Conservation (phyloP, 805 yeast genomes). For the Wickerhamiella qilinensis region DNA sequence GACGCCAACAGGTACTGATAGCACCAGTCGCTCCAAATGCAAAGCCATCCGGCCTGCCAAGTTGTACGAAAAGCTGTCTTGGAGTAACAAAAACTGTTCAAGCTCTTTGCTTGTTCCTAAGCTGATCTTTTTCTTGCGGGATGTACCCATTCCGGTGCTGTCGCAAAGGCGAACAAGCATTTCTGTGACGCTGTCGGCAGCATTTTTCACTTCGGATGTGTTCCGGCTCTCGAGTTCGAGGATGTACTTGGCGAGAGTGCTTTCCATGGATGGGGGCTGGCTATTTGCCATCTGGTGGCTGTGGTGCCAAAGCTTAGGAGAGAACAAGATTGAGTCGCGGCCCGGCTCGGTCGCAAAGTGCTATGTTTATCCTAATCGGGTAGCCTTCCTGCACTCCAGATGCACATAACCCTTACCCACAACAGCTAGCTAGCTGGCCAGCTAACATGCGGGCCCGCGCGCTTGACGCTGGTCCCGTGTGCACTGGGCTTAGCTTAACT, state of each 20-base stretch:
- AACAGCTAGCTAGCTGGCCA: not conserved
- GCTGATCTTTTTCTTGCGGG: not conserved
- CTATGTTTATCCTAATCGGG: too few relatives aligned
- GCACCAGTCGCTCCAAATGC: constrained; percentile 5
- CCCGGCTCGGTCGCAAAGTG: too few relatives aligned
- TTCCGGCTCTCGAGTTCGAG: constrained; percentile 1
- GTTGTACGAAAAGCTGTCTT: constrained; percentile 39
- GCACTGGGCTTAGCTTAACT: too few relatives aligned
- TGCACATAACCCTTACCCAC: too few relatives aligned
- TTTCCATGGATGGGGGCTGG: constrained; percentile 1
- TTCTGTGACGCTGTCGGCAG: not conserved
- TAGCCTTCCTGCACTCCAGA: too few relatives aligned
- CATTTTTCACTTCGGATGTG: not conserved
- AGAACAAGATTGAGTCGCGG: too few relatives aligned
- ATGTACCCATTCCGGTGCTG: not conserved
- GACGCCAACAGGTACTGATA: not conserved
- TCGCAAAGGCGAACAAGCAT: not conserved
- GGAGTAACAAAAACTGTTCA: constrained; percentile 28
- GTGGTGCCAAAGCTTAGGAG: too few relatives aligned
- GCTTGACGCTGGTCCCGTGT: not conserved
- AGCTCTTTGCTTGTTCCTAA: constrained; percentile 2
- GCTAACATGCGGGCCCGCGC: not conserved
- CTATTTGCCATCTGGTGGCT: too few relatives aligned
- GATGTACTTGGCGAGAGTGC: not conserved
- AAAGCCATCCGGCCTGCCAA: constrained; percentile 24